phyloP scores from a whole-genome alignment of 805 yeast genomes.

The Metschnikowia rubicola region DNA sequence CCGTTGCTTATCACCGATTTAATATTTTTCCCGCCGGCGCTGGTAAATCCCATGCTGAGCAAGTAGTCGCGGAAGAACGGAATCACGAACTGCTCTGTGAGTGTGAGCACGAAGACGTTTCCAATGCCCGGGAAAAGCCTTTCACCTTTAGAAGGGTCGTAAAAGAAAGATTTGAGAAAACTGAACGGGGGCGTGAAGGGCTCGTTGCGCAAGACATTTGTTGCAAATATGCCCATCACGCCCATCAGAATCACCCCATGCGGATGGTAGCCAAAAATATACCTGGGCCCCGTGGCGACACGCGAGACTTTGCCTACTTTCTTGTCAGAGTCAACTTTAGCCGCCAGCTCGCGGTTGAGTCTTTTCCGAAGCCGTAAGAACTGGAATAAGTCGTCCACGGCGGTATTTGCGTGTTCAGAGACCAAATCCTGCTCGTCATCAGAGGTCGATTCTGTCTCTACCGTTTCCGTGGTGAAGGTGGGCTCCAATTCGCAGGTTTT shows the following conservation, averaged over 20 bases:
- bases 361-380: constrained; percentile 36
- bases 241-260: constrained; percentile 96
- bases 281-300: constrained; percentile 60
- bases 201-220: constrained; percentile 45
- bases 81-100: constrained; percentile 74
- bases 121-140: constrained; percentile 78
- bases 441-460: constrained; percentile 22
- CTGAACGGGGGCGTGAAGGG: constrained; percentile 37
- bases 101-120: constrained; percentile 69
- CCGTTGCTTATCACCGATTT: constrained; percentile 55
- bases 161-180: constrained; percentile 35
- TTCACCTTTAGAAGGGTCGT: constrained; percentile 70
- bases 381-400: constrained; percentile 35
- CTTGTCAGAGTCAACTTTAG: constrained; percentile 17
- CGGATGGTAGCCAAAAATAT: constrained; percentile 92
- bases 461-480: constrained; percentile 48
- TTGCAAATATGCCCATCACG: constrained; percentile 77
- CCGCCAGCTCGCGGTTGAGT: constrained; percentile 19
- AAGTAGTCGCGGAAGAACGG: constrained; percentile 89
- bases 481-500: constrained; percentile 71
- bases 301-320: constrained; percentile 19
- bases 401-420: constrained; percentile 34
- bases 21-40: constrained; percentile 77
- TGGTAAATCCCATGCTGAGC: constrained; percentile 73
- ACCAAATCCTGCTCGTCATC: constrained; percentile 43